Conservation (phyloP, 805 yeast genomes). For the Kazachstania viticola region DNA sequence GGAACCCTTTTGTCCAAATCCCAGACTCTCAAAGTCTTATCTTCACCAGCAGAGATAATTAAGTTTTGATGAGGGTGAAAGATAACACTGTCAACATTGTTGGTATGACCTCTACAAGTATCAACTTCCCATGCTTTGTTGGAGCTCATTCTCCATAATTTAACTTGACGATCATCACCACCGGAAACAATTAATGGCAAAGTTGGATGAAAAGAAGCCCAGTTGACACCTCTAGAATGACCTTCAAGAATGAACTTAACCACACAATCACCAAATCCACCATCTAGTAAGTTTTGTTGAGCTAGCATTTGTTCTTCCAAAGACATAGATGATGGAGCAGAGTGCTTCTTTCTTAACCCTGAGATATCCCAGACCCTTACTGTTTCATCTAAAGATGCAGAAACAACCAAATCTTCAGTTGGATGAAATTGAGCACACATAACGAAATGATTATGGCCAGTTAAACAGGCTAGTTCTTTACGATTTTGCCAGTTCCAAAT, state of each 20-base stretch:
- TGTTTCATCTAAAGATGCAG: conserved; percentile 95
- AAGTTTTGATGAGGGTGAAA: conserved; percentile 93
- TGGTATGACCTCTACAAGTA: conserved; percentile 95
- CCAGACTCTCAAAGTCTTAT: conserved; percentile 93
- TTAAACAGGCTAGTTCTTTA: conserved; percentile 89
- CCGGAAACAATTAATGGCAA: conserved; percentile 90
- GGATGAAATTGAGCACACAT: conserved; percentile 98
- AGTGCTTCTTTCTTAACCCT: conserved; percentile 87
- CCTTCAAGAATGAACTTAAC: conserved; percentile 96
- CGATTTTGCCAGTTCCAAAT: conserved; percentile 99
- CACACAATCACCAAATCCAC: conserved; percentile 90
- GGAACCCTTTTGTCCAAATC: conserved; percentile 89
- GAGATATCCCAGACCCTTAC: conserved; percentile 98
- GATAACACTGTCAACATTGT: conserved; percentile 75
- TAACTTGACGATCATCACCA: conserved; percentile 91
- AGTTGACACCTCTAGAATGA: conserved; percentile 96
- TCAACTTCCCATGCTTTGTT: conserved; percentile 99
- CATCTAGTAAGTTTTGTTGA: conserved; percentile 72
- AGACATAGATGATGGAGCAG: conserved; percentile 53
- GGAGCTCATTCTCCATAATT: conserved; percentile 95
- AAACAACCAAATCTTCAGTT: conserved; percentile 82
- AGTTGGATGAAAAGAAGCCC: conserved; percentile 97
- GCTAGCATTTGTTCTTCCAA: conserved; percentile 33
- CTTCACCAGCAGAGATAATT: conserved; percentile 89
- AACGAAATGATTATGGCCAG: conserved; percentile 97